These are phyloP conservation scores for Citrullus amarus DNA, from an alignment of 306 rosid genomes.

Conservation along the genomic window DNA sequence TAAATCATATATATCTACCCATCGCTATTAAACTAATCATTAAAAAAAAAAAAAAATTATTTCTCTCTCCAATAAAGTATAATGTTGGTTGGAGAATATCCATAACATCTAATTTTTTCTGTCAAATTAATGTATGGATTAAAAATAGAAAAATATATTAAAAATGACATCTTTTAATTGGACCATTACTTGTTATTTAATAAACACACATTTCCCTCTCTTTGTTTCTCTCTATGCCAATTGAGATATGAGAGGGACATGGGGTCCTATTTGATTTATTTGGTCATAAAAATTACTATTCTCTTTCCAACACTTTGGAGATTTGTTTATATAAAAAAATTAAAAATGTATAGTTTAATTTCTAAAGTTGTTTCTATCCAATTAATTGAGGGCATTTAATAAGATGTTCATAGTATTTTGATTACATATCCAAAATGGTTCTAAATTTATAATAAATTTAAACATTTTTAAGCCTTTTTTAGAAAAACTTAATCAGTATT, in stretches of 20 bases:
- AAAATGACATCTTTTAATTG: background rate
- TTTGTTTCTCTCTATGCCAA: background rate
- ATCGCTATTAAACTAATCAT: background rate
- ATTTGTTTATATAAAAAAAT: background rate
- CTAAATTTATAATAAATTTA: background rate
- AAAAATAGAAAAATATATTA: background rate
- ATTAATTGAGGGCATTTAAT: background rate
- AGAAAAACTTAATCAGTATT: no score
- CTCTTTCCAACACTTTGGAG: background rate
- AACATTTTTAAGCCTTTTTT: background rate
- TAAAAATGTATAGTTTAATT: background rate
- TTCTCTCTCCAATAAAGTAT: background rate
- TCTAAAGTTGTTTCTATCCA: background rate
- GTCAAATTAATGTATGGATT: background rate
- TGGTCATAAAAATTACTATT: background rate
- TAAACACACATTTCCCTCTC: background rate
- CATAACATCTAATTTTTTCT: background rate
- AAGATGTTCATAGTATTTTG: background rate
- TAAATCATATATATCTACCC: background rate
- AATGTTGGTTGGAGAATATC: background rate
- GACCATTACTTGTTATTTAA: background rate
- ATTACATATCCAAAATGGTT: background rate
- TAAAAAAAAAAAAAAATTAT: no score
- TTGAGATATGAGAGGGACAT: background rate
- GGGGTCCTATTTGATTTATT: background rate